Conservation (phyloP, 805 yeast genomes). For the Zygoascus ofunaensis region DNA sequence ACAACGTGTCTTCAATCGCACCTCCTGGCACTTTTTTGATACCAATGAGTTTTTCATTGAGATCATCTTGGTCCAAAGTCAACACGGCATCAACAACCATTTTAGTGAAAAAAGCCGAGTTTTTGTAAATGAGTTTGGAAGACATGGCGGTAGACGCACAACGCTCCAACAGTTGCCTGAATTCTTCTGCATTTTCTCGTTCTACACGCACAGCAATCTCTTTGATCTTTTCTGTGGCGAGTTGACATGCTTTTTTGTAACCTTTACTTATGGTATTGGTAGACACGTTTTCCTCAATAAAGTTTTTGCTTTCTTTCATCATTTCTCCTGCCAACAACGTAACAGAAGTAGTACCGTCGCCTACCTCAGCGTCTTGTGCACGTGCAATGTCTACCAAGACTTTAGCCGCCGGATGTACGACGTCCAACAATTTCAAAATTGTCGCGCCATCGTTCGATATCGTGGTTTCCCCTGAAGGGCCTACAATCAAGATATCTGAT, state of each 20-base stretch:
- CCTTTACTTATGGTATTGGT: conserved; percentile 85
- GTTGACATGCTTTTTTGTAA: conserved; percentile 66
- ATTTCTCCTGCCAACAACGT: conserved; percentile 86
- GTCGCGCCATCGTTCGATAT: conserved; percentile 99
- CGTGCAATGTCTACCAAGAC: conserved; percentile 89
- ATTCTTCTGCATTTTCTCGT: conserved; percentile 43
- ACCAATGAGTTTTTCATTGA: conserved; percentile 87
- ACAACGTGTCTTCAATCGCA: conserved; percentile 84
- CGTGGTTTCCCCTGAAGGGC: conserved; percentile 75
- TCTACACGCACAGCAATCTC: conserved; percentile 70
- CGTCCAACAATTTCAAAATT: conserved; percentile 79
- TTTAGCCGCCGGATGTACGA: conserved; percentile 97
- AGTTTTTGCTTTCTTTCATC: conserved; percentile 77
- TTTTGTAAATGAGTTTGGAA: conserved; percentile 81
- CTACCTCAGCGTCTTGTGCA: conserved; percentile 97
- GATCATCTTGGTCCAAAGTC: conserved; percentile 70
- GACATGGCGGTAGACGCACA: conserved; percentile 98
- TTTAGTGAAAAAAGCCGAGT: conserved; percentile 81
- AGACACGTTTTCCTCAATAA: conserved; percentile 93
- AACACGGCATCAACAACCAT: conserved; percentile 96
- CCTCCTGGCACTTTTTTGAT: conserved; percentile 95
- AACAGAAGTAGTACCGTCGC: conserved; percentile 97
- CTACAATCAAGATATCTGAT: conserved; percentile 85
- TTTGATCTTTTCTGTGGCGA: conserved; percentile 63
- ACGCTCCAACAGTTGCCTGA: conserved; percentile 70